Percentiles rank a stretch among this genome's conserved stretches.
Evolutionary conservation across 352 stramenopile genomes (phyloP).

Genomic region (Pythium dissimile): DNA sequence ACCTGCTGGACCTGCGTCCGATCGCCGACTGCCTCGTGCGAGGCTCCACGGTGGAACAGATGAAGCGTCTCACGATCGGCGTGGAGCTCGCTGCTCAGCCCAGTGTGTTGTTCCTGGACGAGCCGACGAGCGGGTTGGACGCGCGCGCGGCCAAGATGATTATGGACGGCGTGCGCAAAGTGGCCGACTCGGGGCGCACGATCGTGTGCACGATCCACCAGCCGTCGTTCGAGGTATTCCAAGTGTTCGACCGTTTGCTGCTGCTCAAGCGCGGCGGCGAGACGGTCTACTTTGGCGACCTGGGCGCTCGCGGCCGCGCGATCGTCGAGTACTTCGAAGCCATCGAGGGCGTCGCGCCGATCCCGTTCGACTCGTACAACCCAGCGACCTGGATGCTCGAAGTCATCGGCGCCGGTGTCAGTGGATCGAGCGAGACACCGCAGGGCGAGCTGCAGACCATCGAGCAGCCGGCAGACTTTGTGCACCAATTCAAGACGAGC

Average conservation of each 20-base stretch:
- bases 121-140: conserved; percentile 90
- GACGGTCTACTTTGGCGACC: conserved; percentile 51
- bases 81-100: conserved; percentile 90
- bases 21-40: conserved; percentile 65
- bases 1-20: conserved; percentile 48
- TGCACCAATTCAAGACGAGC: conserved; percentile 33
- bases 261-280: conserved; percentile 74
- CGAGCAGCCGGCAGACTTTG: conserved; percentile 23
- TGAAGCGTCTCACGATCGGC: conserved; percentile 79
- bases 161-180: conserved; percentile 86
- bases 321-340: conserved; percentile 66
- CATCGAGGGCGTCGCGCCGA: conserved; percentile 50
- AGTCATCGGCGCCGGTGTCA: conserved; percentile 57
- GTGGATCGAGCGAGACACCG: neutral
- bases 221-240: conserved; percentile 86
- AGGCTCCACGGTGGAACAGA: conserved; percentile 50
- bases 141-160: conserved; percentile 81
- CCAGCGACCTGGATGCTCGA: conserved; percentile 69
- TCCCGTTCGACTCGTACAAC: conserved; percentile 64
- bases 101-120: conserved; percentile 87
- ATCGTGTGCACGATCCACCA: conserved; percentile 90
- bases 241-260: conserved; percentile 87
- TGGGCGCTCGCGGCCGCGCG: conserved; percentile 25
- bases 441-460: neutral
- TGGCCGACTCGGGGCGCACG: conserved; percentile 77